Evolutionary conservation across 257 asterid genomes (phyloP).

Genomic region (Fraxinus cuspidata): DNA sequence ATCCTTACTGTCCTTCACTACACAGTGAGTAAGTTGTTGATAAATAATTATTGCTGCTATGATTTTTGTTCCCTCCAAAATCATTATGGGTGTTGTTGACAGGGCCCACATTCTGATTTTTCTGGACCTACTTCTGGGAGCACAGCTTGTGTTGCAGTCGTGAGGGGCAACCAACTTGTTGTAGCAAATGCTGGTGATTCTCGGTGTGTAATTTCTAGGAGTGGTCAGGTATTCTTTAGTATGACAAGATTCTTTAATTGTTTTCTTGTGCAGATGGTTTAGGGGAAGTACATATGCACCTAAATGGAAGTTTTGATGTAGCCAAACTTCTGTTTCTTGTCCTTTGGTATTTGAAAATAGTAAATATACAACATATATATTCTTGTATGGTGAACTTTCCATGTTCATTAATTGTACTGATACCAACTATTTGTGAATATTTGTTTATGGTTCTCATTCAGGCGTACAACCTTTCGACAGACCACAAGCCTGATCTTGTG

Average conservation of each 20-base stretch:
- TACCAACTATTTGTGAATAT: slow-evolving; percentile 13
- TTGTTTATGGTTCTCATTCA: slow-evolving; percentile 27
- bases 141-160: slow-evolving; percentile 85
- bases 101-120: slow-evolving; percentile 99
- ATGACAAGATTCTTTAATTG: neutral
- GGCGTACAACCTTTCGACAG: slow-evolving; percentile 96
- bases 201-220: slow-evolving; percentile 94
- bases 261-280: neutral
- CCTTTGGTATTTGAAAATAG: slow-evolving; percentile 4
- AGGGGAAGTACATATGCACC: neutral
- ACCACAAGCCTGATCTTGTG: slow-evolving; percentile 96
- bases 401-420: neutral
- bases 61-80: neutral
- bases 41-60: neutral
- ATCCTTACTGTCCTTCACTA: neutral
- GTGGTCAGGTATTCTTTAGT: slow-evolving; percentile 70
- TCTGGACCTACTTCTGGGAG: slow-evolving; percentile 95
- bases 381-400: neutral
- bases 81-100: slow-evolving; percentile 4
- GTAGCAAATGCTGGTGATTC: slow-evolving; percentile 99
- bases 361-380: neutral
- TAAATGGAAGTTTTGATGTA: slow-evolving; percentile 15
- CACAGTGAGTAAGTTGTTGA: neutral
- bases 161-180: slow-evolving; percentile 73
- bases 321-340: slow-evolving; percentile 12